Base-by-base conservation (phyloP, 257 asterid genomes). In the Capsicum rhomboideum region DNA sequence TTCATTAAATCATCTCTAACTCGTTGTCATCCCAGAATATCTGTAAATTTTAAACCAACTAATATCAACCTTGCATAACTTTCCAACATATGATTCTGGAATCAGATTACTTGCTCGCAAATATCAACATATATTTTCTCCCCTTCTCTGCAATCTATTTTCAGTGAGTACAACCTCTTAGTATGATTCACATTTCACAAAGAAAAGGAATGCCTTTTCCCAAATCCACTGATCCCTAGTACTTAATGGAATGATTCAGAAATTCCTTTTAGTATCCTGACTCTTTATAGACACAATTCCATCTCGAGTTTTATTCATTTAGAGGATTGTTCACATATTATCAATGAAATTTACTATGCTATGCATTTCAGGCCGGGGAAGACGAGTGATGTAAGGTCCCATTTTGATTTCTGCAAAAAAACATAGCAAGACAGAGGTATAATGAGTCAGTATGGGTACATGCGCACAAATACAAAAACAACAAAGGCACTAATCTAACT, bases 21-120 rank as follows among this genome's bases (percentile, higher is more conserved):
- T 96, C 97, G 29, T 90, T 88, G 20, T 89, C 90, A 72, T 91
- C 87, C 99, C 98, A 93, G 86, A 96, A 91, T 61, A 91, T 77
- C 94, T 91, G 82, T 63, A 88, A 40, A 37, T 82, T 82, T 50
- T 31, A 85, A 86, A 72, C 56, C 74, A 44, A 77, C 23, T 26
- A 68, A 34, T 54, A 64, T 71, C 71, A 69, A 21, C 54, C 6
- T 26, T 63, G 71, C 40, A 63, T 18, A 63, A 26, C 20, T 26
- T 63, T 28, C 4, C 69, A 63, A 13, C 69, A 63, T 63, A 63
- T 63, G 20, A 63, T 63, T 63, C 20, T 63, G 37, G 69, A 26
- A 63, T 63, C 20, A 26, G 20, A 61, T 26, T 61, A 18, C 69
- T 26, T 61, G 18, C 69, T 61, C 18, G 1, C 69, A 61, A 23